Base-by-base conservation (phyloP, 139 green algal species). In the Desmodesmus armatus region DNA sequence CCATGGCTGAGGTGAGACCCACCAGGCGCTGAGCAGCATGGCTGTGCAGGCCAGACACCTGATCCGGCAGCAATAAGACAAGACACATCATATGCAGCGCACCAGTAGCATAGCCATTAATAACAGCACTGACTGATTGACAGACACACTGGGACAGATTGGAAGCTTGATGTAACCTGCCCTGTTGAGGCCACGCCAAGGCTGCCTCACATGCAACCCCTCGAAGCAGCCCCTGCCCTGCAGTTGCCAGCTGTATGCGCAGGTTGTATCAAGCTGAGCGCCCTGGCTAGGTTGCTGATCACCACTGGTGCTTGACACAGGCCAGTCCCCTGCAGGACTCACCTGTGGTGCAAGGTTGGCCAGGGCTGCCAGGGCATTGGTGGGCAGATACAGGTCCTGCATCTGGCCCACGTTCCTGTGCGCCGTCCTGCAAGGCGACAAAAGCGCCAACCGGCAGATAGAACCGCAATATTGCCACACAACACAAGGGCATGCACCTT, bases 291-390 rank as follows among this genome's bases (percentile, higher is more conserved):
- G n/a, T n/a, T n/a, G n/a, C n/a, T n/a, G n/a, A n/a, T n/a, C n/a
- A n/a, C n/a, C n/a, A n/a, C n/a, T n/a, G n/a, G n/a, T n/a, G n/a
- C 60, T 39, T 17, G 5, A 29, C n/a, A 40, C 60, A 3, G n/a
- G 7, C 37, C n/a, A 23, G n/a, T 69, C 7, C n/a, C 19, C 5
- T 69, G 60, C 4, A 21, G 4, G 67, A 23, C 25, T 70, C 33
- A 93, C 87, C 86, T 96, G 89, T 41, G 94, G 94, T 27, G 95
- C 95, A 44, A 98, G 84, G 66, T 98, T 98, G 47, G 96, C 92
- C 60, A 98, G 85, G 5, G 93, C 94, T 5, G 96, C 96, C 40
- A 98, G 90, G n/a, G 92, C 96, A 87, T 98, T 98, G 78, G 93
- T 98, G 69, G 96, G 95, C 67, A 98, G 87, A 80, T 96, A 97